Base-by-base conservation (phyloP, 2,329 filamentous ascomycete species). In the Cladosporium sp. region DNA sequence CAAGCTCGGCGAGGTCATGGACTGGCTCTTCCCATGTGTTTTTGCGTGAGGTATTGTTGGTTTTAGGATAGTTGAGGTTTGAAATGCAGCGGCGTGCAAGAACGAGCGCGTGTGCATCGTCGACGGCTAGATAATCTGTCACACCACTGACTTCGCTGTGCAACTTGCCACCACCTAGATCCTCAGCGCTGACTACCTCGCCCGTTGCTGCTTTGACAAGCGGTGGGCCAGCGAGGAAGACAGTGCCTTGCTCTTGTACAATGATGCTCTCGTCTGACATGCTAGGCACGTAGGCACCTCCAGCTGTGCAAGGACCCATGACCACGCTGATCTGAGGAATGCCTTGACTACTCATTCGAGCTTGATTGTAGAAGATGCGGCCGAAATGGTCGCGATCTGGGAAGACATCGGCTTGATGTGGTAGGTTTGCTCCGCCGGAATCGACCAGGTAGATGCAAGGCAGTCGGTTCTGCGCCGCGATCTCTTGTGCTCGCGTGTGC, bases 211-310 rank as follows among this genome's bases (percentile, higher is more conserved):
- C 94, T 76, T 97, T 96, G 63, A 99, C 94, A 1, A 99, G 81
- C 0, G 94, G 93, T 17, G 93, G 93, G 0, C 93, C 94, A 0
- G 93, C 93, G 1, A 99, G 84, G 79, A 97, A 99, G 72, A 99
- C 96, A 66, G 96, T 92, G n/a, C 93, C 93, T 73, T 97, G 92
- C 55, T 92, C 88, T 70, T 91, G 86, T 39, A 97, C 94, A 64
- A 99, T 97, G 74, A 99, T 97, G 71, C 86, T 92, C 80, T 97
- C 94, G 72, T 97, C 94, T 61, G 89, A 93, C 93, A 99, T 97
- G 68, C 90, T 91, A 11, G 93, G 93, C 11, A 97, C 92, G 72
- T 99, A 97, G 22, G 93, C 93, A 50, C 93, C 93, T 52, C 93
- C 93, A 1, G 93, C 93, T 0, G 94, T 99, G 76, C 94, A 99